These are phyloP conservation scores for Apophysomyces elegans DNA, from an alignment of 371 early-diverging fungal species.

Conservation along the genomic window DNA sequence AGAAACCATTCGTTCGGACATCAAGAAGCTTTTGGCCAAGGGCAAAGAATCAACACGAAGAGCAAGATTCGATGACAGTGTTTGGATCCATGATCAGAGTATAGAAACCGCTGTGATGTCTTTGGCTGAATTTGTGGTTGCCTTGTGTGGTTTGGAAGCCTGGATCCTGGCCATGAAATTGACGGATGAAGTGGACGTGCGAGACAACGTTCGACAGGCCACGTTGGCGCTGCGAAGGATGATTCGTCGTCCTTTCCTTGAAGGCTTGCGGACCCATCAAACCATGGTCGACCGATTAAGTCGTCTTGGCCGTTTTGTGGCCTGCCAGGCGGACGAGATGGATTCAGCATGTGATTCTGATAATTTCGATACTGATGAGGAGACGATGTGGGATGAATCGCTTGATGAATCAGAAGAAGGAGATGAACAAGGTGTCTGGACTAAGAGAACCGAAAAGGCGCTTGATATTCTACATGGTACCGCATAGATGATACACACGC, in stretches of 20 bases:
- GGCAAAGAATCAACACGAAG: slow-evolving; percentile 3
- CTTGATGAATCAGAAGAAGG: slow-evolving; percentile 14
- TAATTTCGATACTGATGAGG: slow-evolving; percentile 21
- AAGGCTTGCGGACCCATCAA: slow-evolving; percentile 37
- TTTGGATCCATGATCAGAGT: slow-evolving; percentile 15
- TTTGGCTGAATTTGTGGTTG: slow-evolving; percentile 46
- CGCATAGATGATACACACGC: slow-evolving; percentile 16
- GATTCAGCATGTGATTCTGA: slow-evolving; percentile 34
- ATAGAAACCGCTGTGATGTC: slow-evolving; percentile 41
- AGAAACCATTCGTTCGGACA: slow-evolving; percentile 21
- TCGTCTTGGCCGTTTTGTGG: slow-evolving; percentile 33
- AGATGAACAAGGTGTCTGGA: slow-evolving; percentile 14
- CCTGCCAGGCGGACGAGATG: slow-evolving; percentile 25
- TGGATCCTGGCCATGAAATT: slow-evolving; percentile 44
- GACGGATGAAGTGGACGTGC: slow-evolving; percentile 12
- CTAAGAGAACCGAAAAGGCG: slow-evolving; percentile 30
- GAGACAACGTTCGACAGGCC: slow-evolving; percentile 32
- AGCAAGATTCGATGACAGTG: background rate
- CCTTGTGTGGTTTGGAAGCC: slow-evolving; percentile 42
- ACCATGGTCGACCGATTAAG: slow-evolving; percentile 34
- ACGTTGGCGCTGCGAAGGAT: slow-evolving; percentile 37
- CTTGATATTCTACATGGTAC: slow-evolving; percentile 42
- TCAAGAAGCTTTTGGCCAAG: slow-evolving; percentile 18
- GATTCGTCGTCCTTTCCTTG: slow-evolving; percentile 38
- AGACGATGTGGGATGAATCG: slow-evolving; percentile 1